Conservation (phyloP, 768 basidiomycete genomes). For the Suillus luteus region DNA sequence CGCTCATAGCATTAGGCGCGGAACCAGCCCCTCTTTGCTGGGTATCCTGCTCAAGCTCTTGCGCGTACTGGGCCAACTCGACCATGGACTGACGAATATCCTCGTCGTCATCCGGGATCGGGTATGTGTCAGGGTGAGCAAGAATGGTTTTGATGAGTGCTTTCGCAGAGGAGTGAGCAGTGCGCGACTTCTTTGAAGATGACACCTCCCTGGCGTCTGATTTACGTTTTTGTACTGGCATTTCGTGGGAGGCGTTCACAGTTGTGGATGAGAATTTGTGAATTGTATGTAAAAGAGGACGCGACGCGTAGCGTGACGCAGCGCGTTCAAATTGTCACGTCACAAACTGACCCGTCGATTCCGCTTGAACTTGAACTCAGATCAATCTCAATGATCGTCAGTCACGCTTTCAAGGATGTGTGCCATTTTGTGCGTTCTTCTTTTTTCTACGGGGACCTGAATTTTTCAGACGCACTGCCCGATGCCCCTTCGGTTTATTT, state of each 20-base stretch:
- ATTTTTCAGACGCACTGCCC: neutral
- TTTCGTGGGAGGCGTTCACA: constrained; percentile 10
- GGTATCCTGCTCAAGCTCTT: constrained; percentile 33
- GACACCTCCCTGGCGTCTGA: constrained; percentile 23
- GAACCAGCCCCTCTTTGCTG: constrained; percentile 17
- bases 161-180: constrained; percentile 34
- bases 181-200: constrained; percentile 35
- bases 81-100: constrained; percentile 31
- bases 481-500: neutral
- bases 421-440: neutral
- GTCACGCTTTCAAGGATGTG: neutral
- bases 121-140: constrained; percentile 36
- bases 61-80: constrained; percentile 37
- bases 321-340: constrained; percentile 27
- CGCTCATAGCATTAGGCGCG: constrained; percentile 35
- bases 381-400: neutral
- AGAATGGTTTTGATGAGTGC: constrained; percentile 42
- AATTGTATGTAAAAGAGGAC: neutral
- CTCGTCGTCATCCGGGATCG: constrained; percentile 37
- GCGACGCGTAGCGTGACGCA: constrained; percentile 26
- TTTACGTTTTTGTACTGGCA: constrained; percentile 40
- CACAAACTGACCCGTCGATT: constrained; percentile 10
- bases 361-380: no score
- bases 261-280: neutral
- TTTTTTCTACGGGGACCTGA: neutral